Percentiles rank a stretch among this genome's conserved stretches.
Conservation (phyloP, 2,329 filamentous ascomycete species). For the Passalora sequoiae region DNA sequence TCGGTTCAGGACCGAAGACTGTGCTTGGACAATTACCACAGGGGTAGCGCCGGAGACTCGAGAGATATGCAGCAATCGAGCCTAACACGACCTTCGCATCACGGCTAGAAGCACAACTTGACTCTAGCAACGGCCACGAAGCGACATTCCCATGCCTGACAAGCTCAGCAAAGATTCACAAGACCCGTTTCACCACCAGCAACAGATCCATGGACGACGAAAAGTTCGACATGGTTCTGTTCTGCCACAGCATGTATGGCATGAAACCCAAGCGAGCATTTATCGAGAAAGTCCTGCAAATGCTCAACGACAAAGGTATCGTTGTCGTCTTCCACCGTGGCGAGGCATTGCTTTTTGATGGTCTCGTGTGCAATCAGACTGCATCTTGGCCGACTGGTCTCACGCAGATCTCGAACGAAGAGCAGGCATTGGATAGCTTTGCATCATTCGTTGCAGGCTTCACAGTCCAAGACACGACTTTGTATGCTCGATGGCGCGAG, state of each 20-base stretch:
- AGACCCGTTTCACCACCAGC: slow-evolving; percentile 37
- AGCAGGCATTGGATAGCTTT: slow-evolving; percentile 49
- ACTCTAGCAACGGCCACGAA: slow-evolving; percentile 24
- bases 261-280: slow-evolving; percentile 47
- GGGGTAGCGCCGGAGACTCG: slow-evolving; percentile 41
- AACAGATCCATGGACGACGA: slow-evolving; percentile 25
- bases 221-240: slow-evolving; percentile 53
- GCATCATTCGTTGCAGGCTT: slow-evolving; percentile 50
- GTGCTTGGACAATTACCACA: slow-evolving; percentile 49
- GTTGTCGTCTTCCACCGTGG: slow-evolving; percentile 55
- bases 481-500: slow-evolving; percentile 45
- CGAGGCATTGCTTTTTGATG: slow-evolving; percentile 40
- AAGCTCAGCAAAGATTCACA: slow-evolving; percentile 38
- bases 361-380: slow-evolving; percentile 46
- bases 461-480: slow-evolving; percentile 28
- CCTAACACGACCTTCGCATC: slow-evolving; percentile 46
- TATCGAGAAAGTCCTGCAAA: slow-evolving; percentile 45
- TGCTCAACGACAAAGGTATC: slow-evolving; percentile 47
- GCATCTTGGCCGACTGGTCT: slow-evolving; percentile 45
- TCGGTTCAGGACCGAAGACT: slow-evolving; percentile 55
- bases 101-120: slow-evolving; percentile 43
- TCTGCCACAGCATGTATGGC: slow-evolving; percentile 62
- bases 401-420: slow-evolving; percentile 42
- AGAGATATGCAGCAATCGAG: slow-evolving; percentile 52
- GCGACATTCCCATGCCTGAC: slow-evolving; percentile 42